Conservation (phyloP, 2,329 filamentous ascomycete species). For the Drechslera avenae region DNA sequence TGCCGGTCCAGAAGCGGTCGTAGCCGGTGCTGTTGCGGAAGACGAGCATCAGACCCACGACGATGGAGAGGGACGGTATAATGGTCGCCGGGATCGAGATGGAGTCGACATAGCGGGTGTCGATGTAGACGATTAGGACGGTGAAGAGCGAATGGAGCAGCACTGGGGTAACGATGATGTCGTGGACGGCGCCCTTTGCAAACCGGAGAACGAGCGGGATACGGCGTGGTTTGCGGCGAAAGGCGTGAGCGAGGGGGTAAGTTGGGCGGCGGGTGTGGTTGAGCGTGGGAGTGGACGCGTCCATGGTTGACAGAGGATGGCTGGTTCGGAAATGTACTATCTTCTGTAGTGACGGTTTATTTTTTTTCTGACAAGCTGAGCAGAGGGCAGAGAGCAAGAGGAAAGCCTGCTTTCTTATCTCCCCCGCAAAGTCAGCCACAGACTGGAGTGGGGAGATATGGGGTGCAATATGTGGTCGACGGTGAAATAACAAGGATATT, state of each 20-base stretch:
- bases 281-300: neutral
- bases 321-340: too few species aligned
- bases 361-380: too few species aligned
- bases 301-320: neutral
- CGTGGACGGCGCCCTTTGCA: slow-evolving; percentile 67
- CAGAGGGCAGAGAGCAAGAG: neutral
- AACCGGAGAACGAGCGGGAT: slow-evolving; percentile 69
- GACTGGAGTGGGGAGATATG: slow-evolving; percentile 4
- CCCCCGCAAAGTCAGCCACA: slow-evolving; percentile 3
- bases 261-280: slow-evolving; percentile 43
- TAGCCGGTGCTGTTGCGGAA: slow-evolving; percentile 69
- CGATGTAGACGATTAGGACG: slow-evolving; percentile 63
- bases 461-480: slow-evolving; percentile 11
- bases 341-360: too few species aligned
- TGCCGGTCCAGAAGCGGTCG: slow-evolving; percentile 68
- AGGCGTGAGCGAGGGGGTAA: slow-evolving; percentile 53
- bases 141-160: slow-evolving; percentile 63
- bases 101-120: slow-evolving; percentile 55
- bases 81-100: slow-evolving; percentile 64
- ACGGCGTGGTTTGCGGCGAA: slow-evolving; percentile 57
- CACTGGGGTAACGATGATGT: slow-evolving; percentile 62
- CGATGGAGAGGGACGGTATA: slow-evolving; percentile 67
- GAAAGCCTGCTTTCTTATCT: slow-evolving; percentile 1
- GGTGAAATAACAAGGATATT: slow-evolving; percentile 7
- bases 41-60: slow-evolving; percentile 70